Evolutionary conservation across 2,329 filamentous ascomycete genomes (phyloP).

Genomic region (Cercospora janseana): DNA sequence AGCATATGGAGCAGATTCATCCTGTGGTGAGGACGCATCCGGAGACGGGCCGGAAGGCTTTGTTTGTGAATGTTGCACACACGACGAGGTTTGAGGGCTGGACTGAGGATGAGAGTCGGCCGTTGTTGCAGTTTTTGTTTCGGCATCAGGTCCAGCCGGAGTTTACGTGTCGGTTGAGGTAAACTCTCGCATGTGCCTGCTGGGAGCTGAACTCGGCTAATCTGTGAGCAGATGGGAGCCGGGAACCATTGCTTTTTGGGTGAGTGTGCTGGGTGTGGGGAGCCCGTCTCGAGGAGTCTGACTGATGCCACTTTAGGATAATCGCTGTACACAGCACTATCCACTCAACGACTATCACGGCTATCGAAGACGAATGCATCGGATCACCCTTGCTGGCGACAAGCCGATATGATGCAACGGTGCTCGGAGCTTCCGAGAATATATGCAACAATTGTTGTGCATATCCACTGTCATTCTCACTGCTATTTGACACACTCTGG

Average conservation of each 20-base stretch:
- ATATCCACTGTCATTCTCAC: no score
- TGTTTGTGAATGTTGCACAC: slow-evolving; percentile 81
- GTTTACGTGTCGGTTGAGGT: slow-evolving; percentile 71
- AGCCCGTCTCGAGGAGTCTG: not conserved
- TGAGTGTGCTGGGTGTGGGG: not conserved
- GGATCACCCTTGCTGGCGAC: slow-evolving; percentile 20
- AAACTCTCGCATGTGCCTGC: slow-evolving; percentile 35
- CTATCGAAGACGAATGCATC: slow-evolving; percentile 19
- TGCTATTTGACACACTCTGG: no score
- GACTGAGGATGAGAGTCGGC: slow-evolving; percentile 81
- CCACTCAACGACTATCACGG: slow-evolving; percentile 23
- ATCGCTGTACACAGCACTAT: slow-evolving; percentile 24
- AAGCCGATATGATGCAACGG: no score
- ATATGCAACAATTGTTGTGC: no score
- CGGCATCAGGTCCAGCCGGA: slow-evolving; percentile 70
- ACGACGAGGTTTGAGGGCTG: slow-evolving; percentile 75
- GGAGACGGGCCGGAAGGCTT: slow-evolving; percentile 71
- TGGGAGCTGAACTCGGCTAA: not conserved
- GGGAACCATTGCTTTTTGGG: slow-evolving; percentile 22
- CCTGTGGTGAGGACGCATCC: slow-evolving; percentile 78
- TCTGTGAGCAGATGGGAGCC: slow-evolving; percentile 15
- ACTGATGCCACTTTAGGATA: slow-evolving; percentile 11
- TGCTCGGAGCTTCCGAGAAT: no score
- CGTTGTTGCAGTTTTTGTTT: slow-evolving; percentile 69
- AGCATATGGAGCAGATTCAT: slow-evolving; percentile 70